Evolutionary conservation across 1,139 yeast species (phyloP).

Genomic region (Kodamaea suecica): DNA sequence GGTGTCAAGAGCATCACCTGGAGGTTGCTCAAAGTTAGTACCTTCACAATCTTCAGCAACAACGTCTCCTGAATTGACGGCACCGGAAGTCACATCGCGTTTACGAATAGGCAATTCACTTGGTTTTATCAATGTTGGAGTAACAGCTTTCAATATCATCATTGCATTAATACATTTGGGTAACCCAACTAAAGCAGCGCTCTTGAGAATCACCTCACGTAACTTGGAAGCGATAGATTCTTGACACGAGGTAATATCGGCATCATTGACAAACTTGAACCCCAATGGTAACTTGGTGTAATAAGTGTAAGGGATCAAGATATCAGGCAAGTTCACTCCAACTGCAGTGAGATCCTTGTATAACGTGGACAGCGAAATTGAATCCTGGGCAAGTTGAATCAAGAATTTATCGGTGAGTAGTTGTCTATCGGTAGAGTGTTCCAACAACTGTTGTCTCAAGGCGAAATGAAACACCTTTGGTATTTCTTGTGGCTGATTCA

Average conservation of each 20-base stretch:
- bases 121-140: constrained; percentile 51
- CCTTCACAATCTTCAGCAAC: constrained; percentile 44
- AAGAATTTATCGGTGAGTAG: constrained; percentile 32
- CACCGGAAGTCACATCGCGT: constrained; percentile 33
- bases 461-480: constrained; percentile 76
- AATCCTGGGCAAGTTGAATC: constrained; percentile 38
- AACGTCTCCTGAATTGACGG: constrained; percentile 36
- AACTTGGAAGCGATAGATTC: constrained; percentile 51
- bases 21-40: constrained; percentile 28
- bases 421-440: constrained; percentile 23
- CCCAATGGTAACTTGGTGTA: constrained; percentile 39
- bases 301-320: constrained; percentile 41
- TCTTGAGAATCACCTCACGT: constrained; percentile 74
- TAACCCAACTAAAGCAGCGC: constrained; percentile 75
- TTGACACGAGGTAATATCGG: constrained; percentile 39
- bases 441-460: constrained; percentile 49
- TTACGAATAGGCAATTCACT: constrained; percentile 29
- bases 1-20: constrained; percentile 28
- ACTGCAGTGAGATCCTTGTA: constrained; percentile 41
- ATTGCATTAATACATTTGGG: constrained; percentile 84
- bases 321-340: constrained; percentile 45
- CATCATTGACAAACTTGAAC: constrained; percentile 32
- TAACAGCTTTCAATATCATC: constrained; percentile 58
- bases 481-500: constrained; percentile 78
- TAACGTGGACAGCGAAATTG: constrained; percentile 37